Conservation (phyloP, 2,329 filamentous ascomycete species). For the Talaromyces sp. region DNA sequence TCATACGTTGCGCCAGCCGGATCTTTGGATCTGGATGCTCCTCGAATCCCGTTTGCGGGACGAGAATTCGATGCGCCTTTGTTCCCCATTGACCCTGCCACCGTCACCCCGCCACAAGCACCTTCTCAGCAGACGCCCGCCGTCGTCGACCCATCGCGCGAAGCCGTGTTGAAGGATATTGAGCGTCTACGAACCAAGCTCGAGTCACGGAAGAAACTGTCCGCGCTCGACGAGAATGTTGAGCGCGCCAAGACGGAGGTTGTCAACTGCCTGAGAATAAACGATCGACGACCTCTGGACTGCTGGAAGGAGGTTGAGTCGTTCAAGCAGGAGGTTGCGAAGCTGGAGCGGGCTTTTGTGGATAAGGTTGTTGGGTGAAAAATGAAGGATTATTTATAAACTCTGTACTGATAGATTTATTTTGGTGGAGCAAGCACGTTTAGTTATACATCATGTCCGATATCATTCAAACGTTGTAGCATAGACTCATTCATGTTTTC, state of each 20-base stretch:
- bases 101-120: slow-evolving; percentile 23
- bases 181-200: slow-evolving; percentile 58
- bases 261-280: slow-evolving; percentile 74
- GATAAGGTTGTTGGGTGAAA: slow-evolving; percentile 63
- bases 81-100: slow-evolving; percentile 21
- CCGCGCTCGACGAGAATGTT: slow-evolving; percentile 67
- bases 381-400: background rate
- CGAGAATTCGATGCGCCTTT: slow-evolving; percentile 31
- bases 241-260: slow-evolving; percentile 74
- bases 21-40: slow-evolving; percentile 42
- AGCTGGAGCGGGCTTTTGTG: slow-evolving; percentile 83
- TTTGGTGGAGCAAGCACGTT: slow-evolving; percentile 4
- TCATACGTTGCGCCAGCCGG: slow-evolving; percentile 27
- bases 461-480: slow-evolving; percentile 20
- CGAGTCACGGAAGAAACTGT: slow-evolving; percentile 59
- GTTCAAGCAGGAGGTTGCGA: slow-evolving; percentile 86
- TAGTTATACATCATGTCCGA: slow-evolving; percentile 13
- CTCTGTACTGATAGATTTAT: slow-evolving; percentile 12
- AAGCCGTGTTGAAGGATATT: slow-evolving; percentile 58
- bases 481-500: slow-evolving; percentile 15
- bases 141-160: slow-evolving; percentile 46
- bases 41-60: slow-evolving; percentile 45
- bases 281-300: slow-evolving; percentile 85
- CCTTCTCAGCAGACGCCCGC: slow-evolving; percentile 18
- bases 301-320: slow-evolving; percentile 91